Evolutionary conservation across 1,139 yeast species (phyloP).

Genomic region (Yamadazyma atmosphaerica): DNA sequence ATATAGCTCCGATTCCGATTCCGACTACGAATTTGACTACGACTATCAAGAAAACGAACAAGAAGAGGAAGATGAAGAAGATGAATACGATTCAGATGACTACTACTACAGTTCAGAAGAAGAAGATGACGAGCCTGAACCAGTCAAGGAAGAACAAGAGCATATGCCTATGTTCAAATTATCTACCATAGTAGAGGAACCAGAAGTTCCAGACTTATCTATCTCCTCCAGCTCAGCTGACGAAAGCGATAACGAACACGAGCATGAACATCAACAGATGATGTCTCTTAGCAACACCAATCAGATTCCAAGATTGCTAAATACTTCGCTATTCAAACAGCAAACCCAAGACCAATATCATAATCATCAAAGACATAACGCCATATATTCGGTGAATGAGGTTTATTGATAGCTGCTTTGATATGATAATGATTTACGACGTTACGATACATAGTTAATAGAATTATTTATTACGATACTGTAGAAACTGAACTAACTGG

Average conservation of each 20-base stretch:
- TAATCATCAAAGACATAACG: constrained; percentile 24
- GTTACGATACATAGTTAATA: constrained; percentile 1
- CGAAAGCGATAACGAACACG: constrained; percentile 22
- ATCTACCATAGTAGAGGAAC: constrained; percentile 13
- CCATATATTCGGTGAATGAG: constrained; percentile 24
- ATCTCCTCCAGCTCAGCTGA: constrained; percentile 26
- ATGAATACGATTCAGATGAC: constrained; percentile 27
- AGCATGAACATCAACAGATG: constrained; percentile 5
- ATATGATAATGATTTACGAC: not conserved
- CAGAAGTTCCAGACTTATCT: constrained; percentile 27
- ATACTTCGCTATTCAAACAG: constrained; percentile 3
- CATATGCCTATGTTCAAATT: constrained; percentile 8
- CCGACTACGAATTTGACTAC: not conserved
- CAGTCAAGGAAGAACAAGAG: constrained; percentile 19
- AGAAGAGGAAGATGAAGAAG: constrained; percentile 17
- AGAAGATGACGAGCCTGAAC: constrained; percentile 21
- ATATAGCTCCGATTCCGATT: not conserved
- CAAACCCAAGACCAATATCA: constrained; percentile 2
- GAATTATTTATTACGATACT: not conserved
- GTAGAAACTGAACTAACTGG: no score
- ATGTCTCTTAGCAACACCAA: constrained; percentile 4
- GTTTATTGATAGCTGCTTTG: constrained; percentile 8
- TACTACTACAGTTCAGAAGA: constrained; percentile 33
- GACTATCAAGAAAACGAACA: constrained; percentile 16
- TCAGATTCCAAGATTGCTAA: not conserved